Percentiles rank a stretch among this genome's conserved stretches.
phyloP scores from a whole-genome alignment of 352 stramenopile genomes.

The Thraustochytrium striatum region DNA sequence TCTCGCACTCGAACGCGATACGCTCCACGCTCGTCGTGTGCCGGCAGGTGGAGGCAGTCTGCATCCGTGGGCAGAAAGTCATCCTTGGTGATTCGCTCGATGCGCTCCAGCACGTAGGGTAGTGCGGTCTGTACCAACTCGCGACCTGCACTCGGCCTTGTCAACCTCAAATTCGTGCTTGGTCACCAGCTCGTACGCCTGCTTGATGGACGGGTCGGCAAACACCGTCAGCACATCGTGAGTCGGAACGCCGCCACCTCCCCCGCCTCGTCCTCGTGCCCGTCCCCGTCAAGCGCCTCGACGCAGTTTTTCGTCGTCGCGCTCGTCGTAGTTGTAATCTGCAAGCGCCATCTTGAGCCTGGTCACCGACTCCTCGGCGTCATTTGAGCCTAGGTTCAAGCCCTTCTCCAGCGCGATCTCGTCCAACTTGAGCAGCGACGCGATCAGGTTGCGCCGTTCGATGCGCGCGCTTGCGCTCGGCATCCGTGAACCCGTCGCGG shows the following conservation, averaged over 20 bases:
- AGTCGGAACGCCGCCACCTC: neutral
- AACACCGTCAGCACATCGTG: neutral
- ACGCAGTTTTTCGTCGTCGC: slow-evolving; percentile 38
- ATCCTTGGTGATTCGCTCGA: slow-evolving; percentile 1
- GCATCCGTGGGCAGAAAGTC: slow-evolving; percentile 34
- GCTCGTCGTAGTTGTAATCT: slow-evolving; percentile 40
- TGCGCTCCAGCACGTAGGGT: slow-evolving; percentile 18
- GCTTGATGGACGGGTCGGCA: neutral
- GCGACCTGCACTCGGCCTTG: neutral
- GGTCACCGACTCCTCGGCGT: slow-evolving; percentile 30
- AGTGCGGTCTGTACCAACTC: slow-evolving; percentile 24
- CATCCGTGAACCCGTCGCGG: slow-evolving; percentile 50
- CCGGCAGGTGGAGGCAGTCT: slow-evolving; percentile 19
- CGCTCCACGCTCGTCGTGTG: slow-evolving; percentile 31
- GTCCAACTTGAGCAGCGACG: slow-evolving; percentile 29
- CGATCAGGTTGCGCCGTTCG: slow-evolving; percentile 21
- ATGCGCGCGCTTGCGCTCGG: slow-evolving; percentile 49
- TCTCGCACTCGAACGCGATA: neutral
- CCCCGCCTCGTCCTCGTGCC: neutral
- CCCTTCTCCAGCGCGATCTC: slow-evolving; percentile 19
- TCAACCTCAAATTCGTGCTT: too few relatives aligned
- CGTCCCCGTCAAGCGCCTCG: neutral
- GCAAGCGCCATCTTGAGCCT: neutral
- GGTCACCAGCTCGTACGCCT: neutral
- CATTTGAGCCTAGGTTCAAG: neutral